phyloP scores from a whole-genome alignment of 345 rosid species.

The Balakata baccata region DNA sequence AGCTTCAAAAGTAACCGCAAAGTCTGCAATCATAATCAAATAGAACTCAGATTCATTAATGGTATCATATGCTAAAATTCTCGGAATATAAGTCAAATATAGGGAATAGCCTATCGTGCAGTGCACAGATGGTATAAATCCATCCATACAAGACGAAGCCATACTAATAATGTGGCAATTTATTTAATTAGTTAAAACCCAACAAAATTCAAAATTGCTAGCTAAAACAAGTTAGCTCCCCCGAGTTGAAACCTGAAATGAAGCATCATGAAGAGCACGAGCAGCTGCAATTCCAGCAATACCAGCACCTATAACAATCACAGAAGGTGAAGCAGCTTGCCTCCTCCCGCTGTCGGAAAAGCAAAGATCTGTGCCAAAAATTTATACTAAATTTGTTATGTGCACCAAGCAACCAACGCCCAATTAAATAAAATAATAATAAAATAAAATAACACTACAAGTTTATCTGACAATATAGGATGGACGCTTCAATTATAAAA shows the following conservation, averaged over 20 bases:
- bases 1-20: neutral
- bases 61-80: neutral
- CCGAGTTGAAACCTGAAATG: constrained; percentile 55
- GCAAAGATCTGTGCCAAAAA: constrained; percentile 42
- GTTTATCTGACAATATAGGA: neutral
- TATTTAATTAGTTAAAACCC: neutral
- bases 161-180: neutral
- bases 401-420: neutral
- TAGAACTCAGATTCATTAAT: too few relatives aligned
- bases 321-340: constrained; percentile 72
- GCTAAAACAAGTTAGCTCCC: neutral
- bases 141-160: neutral
- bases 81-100: neutral
- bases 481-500: neutral
- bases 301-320: constrained; percentile 86
- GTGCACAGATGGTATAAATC: neutral
- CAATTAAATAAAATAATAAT: neutral
- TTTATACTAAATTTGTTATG: neutral
- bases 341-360: constrained; percentile 48
- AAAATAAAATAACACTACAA: too few relatives aligned
- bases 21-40: neutral
- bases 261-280: constrained; percentile 82
- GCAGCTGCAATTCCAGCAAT: constrained; percentile 92
- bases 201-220: neutral
- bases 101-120: neutral